These are phyloP conservation scores for Tetragonia tetragonoides DNA, from an alignment of 148 eudicot genomes.

Conservation along the genomic window DNA sequence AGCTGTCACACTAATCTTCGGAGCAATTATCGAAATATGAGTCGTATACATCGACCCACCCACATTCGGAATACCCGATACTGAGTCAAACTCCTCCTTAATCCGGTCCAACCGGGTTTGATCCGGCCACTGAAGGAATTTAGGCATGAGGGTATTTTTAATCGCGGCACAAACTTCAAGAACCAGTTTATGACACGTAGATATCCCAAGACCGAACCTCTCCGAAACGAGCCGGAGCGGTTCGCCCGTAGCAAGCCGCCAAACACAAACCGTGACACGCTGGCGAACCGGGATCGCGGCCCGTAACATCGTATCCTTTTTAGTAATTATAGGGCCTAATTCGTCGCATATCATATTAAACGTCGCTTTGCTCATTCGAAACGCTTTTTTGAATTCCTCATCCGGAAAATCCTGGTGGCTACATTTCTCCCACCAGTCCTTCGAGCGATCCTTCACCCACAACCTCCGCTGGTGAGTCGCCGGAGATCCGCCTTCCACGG, in stretches of 20 bases:
- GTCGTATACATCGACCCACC: slow-evolving; percentile 76
- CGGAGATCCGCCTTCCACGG: not conserved
- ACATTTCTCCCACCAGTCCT: slow-evolving; percentile 79
- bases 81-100: slow-evolving; percentile 34
- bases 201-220: slow-evolving; percentile 69
- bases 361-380: slow-evolving; percentile 64
- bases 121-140: slow-evolving; percentile 67
- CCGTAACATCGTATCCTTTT: slow-evolving; percentile 66
- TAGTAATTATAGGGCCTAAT: slow-evolving; percentile 49
- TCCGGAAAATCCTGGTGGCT: slow-evolving; percentile 57
- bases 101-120: slow-evolving; percentile 21
- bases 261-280: slow-evolving; percentile 76
- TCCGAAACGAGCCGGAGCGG: slow-evolving; percentile 68
- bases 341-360: slow-evolving; percentile 59
- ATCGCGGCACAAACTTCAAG: slow-evolving; percentile 69
- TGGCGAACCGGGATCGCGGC: slow-evolving; percentile 71
- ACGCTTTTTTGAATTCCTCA: slow-evolving; percentile 50
- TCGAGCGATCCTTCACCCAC: slow-evolving; percentile 75
- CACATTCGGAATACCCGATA: slow-evolving; percentile 60
- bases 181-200: slow-evolving; percentile 75
- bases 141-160: slow-evolving; percentile 46
- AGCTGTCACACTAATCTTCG: slow-evolving; percentile 46
- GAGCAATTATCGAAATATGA: slow-evolving; percentile 74
- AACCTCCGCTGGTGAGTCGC: slow-evolving; percentile 41
- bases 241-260: slow-evolving; percentile 78